phyloP scores from a whole-genome alignment of 2,329 filamentous ascomycete species.

The Sarocladiaceae sp. region DNA sequence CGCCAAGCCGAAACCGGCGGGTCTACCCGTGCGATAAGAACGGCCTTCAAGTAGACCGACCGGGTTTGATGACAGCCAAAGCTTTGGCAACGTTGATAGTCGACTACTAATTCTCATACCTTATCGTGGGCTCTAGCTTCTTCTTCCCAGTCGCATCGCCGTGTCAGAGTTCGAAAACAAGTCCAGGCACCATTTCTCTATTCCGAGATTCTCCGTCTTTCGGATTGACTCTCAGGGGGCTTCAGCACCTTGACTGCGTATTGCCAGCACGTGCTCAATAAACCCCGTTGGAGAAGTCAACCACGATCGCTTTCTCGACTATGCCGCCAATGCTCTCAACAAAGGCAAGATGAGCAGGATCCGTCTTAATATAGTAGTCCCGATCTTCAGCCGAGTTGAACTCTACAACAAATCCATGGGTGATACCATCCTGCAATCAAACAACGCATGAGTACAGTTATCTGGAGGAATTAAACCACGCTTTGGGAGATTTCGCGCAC shows the following conservation, averaged over 20 bases:
- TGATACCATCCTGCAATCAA: constrained; percentile 50
- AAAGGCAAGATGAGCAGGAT: no score
- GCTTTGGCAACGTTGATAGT: background rate
- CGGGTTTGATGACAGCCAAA: background rate
- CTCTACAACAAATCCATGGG: constrained; percentile 66
- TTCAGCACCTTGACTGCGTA: background rate
- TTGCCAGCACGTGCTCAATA: no score
- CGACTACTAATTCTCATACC: constrained; percentile 1
- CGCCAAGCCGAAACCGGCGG: constrained; percentile 3
- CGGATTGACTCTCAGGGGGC: background rate
- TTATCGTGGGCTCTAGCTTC: background rate
- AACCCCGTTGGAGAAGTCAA: no score
- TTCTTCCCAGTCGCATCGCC: constrained; percentile 2
- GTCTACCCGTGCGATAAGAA: background rate
- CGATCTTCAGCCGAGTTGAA: no score
- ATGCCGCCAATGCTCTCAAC: no score
- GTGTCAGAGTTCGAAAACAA: background rate
- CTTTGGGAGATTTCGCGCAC: constrained; percentile 36
- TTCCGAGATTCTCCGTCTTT: background rate
- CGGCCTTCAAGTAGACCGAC: background rate
- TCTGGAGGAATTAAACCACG: background rate
- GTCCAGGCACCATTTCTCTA: background rate
- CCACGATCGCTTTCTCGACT: no score
- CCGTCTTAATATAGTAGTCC: no score
- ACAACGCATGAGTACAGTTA: background rate